Base-by-base conservation (phyloP, 176 grass and related monocot species). In the Alopecurus myosuroides region DNA sequence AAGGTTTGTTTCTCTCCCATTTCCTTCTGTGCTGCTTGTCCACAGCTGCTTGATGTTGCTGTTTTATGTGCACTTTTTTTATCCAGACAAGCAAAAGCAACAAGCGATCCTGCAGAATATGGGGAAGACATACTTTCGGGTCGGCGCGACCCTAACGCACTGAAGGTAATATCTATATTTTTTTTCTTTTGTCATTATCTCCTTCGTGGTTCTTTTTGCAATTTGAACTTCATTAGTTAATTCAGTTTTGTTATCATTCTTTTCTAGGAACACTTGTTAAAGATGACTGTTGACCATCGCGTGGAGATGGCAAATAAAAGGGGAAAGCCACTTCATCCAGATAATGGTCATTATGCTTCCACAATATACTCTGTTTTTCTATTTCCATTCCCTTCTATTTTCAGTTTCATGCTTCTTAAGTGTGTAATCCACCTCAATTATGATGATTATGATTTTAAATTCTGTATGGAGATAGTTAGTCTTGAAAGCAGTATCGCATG, bases 261-360 rank as follows among this genome's bases (percentile, higher is more conserved):
- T 80, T 71, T 82, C 80, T 85, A 98, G 97, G 97, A 95, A 42
- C 93, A 98, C 83, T 83, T 98, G 30, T 65, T 95, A 70, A 99
- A 88, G 81, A 99, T 99, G 86, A 84, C 89, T 15, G 78, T 91
- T 31, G 86, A 92, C 26, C 97, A 99, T 91, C 93, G 89, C 17
- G 85, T 86, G 12, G 93, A 96, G 33, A 90, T 96, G 93, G 85
- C 91, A 81, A 99, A 82, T 90, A 99, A 99, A 90, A 92, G 92
- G 75, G 93, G 89, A 34, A 94, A 99, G 83, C 52, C 83, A 70
- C 71, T 78, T 85, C 86, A 92, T 76, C 64, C 75, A 77, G 73
- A 91, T 70, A 92, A 96, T 92, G 97, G 97, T 98, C 79, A 55
- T 78, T 81, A 35, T 65, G 34, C 76, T 84, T 82, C 66, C 18